Conservation (phyloP, 2,329 filamentous ascomycete species). For the Fusarium lyarnte region DNA sequence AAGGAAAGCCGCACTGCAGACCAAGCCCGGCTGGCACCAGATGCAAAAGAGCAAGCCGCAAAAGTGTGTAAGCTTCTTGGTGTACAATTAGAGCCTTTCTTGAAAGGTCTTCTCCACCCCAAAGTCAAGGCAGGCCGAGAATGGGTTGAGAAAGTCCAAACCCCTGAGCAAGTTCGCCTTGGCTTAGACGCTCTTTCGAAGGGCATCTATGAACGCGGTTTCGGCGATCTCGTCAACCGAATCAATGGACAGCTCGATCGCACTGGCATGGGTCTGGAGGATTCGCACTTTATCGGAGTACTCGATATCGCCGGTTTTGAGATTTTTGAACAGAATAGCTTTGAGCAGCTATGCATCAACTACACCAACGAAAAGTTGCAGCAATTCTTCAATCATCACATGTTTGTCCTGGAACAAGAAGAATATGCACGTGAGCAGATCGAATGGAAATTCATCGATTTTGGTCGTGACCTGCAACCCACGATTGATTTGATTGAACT, state of each 20-base stretch:
- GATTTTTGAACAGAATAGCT: conserved; percentile 98
- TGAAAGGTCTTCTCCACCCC: conserved; percentile 89
- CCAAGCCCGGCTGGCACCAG: conserved; percentile 82
- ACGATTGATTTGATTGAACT: conserved; percentile 98
- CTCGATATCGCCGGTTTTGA: conserved; percentile 99
- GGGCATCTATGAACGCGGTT: conserved; percentile 96
- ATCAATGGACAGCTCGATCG: conserved; percentile 94
- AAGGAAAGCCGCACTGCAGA: conserved; percentile 93
- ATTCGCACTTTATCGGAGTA: conserved; percentile 96
- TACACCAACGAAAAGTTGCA: conserved; percentile 99
- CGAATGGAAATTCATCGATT: conserved; percentile 99
- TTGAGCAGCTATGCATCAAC: conserved; percentile 99
- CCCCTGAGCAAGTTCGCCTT: conserved; percentile 92
- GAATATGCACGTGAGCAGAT: conserved; percentile 98
- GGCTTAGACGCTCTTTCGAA: conserved; percentile 92
- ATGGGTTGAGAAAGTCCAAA: conserved; percentile 99
- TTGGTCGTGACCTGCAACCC: conserved; percentile 94
- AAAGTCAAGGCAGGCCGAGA: conserved; percentile 95
- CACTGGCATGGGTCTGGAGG: conserved; percentile 83
- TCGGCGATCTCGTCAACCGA: conserved; percentile 88
- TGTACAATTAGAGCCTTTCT: conserved; percentile 84
- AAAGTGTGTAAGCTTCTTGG: conserved; percentile 87
- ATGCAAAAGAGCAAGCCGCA: conserved; percentile 78
- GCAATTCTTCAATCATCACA: conserved; percentile 99
- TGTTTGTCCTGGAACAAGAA: conserved; percentile 99